Percentiles rank a stretch among this genome's conserved stretches.
These are phyloP conservation scores for Synchytrium microbalum DNA, from an alignment of 371 early-diverging fungal species.

Conservation along the genomic window DNA sequence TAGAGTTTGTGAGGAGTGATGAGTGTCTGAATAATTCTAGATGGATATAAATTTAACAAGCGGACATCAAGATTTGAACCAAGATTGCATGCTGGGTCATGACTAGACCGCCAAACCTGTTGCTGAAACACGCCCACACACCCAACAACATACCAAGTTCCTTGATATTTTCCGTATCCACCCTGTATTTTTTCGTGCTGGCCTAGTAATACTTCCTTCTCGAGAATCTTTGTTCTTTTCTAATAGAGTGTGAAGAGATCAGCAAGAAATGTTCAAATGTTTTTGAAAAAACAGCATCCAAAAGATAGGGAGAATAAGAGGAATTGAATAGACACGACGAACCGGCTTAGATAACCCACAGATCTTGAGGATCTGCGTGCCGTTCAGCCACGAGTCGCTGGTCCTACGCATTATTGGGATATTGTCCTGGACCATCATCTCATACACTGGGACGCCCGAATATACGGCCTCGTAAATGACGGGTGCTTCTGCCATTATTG, in stretches of 20 bases:
- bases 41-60: no score
- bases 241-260: no score
- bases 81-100: no score
- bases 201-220: slow-evolving; percentile 71
- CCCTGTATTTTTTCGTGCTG: slow-evolving; percentile 89
- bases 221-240: slow-evolving; percentile 81
- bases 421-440: slow-evolving; percentile 56
- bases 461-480: slow-evolving; percentile 43
- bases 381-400: slow-evolving; percentile 80
- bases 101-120: background rate
- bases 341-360: slow-evolving; percentile 41
- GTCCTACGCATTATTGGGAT: slow-evolving; percentile 76
- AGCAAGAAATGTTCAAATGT: slow-evolving; percentile 82
- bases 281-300: slow-evolving; percentile 46
- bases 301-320: no score
- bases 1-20: slow-evolving; percentile 4
- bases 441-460: slow-evolving; percentile 80
- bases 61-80: no score
- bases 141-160: slow-evolving; percentile 56
- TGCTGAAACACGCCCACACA: background rate
- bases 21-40: no score
- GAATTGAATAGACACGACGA: no score
- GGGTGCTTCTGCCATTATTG: no score
- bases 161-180: slow-evolving; percentile 96
- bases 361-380: slow-evolving; percentile 86